Evolutionary conservation across 2,329 filamentous ascomycete species (phyloP).

Genomic region (Aspergillus sp.): DNA sequence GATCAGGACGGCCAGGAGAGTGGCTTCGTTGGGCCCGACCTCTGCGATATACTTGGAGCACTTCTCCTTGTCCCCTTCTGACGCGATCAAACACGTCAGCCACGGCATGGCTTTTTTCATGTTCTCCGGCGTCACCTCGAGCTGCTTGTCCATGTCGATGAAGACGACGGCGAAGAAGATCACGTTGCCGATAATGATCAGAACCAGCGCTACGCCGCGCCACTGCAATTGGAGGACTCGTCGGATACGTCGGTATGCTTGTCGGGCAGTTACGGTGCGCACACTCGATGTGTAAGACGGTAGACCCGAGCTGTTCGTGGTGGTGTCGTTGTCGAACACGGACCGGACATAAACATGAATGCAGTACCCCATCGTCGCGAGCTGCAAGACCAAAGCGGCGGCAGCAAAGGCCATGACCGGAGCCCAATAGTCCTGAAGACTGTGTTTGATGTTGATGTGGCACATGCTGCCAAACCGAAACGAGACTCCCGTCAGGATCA

Average conservation of each 20-base stretch:
- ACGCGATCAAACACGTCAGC: conserved; percentile 67
- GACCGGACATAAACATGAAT: conserved; percentile 91
- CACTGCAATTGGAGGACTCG: conserved; percentile 90
- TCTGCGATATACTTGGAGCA: conserved; percentile 63
- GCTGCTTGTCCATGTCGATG: conserved; percentile 77
- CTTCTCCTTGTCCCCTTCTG: conserved; percentile 59
- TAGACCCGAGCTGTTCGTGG: conserved; percentile 67
- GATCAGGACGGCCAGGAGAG: conserved; percentile 76
- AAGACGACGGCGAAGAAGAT: conserved; percentile 93
- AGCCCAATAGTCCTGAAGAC: conserved; percentile 84
- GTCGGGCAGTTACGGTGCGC: conserved; percentile 75
- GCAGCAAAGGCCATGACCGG: conserved; percentile 78
- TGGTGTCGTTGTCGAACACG: conserved; percentile 68
- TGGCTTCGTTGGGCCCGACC: conserved; percentile 72
- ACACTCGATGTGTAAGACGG: conserved; percentile 76
- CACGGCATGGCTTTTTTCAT: conserved; percentile 61
- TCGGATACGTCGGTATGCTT: conserved; percentile 82
- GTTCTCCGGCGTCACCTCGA: conserved; percentile 57
- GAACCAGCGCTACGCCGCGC: conserved; percentile 85
- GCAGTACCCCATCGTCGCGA: conserved; percentile 85
- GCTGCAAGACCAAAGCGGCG: conserved; percentile 74
- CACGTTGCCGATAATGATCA: conserved; percentile 87
- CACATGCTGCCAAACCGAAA: conserved; percentile 90
- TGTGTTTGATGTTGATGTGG: conserved; percentile 89
- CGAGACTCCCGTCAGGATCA: conserved; percentile 86